phyloP scores from a whole-genome alignment of 1,139 yeast genomes.

The Suhomyces yuchorum region DNA sequence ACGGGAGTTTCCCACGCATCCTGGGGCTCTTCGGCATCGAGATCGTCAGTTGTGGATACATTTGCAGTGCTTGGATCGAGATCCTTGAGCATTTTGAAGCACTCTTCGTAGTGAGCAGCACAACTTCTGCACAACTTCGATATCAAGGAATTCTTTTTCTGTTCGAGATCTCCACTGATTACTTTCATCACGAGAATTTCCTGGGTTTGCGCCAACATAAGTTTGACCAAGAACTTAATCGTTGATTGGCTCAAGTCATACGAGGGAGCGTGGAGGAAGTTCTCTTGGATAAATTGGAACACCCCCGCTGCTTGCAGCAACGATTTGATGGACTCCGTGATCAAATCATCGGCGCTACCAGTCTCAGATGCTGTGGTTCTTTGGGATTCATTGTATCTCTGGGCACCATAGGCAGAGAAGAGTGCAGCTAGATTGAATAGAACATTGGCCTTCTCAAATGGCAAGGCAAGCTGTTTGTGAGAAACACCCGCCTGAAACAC shows the following conservation, averaged over 20 bases:
- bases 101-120: conserved; percentile 54
- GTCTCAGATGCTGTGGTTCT: conserved; percentile 18
- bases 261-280: conserved; percentile 89
- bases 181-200: conserved; percentile 75
- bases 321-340: conserved; percentile 59
- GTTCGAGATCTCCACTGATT: conserved; percentile 50
- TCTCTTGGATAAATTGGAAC: conserved; percentile 69
- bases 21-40: conserved; percentile 14
- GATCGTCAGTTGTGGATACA: conserved; percentile 17
- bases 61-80: conserved; percentile 23
- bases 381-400: conserved; percentile 45
- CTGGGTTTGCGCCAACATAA: conserved; percentile 87
- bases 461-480: conserved; percentile 56
- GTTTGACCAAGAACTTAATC: conserved; percentile 59
- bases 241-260: conserved; percentile 73
- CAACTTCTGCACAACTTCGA: conserved; percentile 73
- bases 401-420: conserved; percentile 51
- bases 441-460: conserved; percentile 87
- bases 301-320: conserved; percentile 84
- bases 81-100: conserved; percentile 40
- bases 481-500: conserved; percentile 52
- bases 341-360: conserved; percentile 41
- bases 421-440: conserved; percentile 62
- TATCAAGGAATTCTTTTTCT: conserved; percentile 63
- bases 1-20: conserved; percentile 13